These are phyloP conservation scores for Calamus simplicifolius DNA, from an alignment of 176 grass and related monocot species.

Conservation along the genomic window DNA sequence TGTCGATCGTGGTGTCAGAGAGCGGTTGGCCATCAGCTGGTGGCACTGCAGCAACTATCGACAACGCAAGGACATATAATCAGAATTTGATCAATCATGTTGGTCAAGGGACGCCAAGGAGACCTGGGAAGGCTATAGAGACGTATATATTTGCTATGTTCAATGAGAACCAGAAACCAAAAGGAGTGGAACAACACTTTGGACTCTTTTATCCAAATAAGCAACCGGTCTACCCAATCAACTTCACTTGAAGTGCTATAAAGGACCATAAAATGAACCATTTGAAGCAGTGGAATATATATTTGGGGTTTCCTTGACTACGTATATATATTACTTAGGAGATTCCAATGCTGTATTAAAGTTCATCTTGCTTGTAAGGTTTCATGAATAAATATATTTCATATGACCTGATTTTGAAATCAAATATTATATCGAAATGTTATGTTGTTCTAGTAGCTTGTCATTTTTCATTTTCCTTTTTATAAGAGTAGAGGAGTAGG, in stretches of 20 bases:
- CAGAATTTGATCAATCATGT: slow-evolving; percentile 64
- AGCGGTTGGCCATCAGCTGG: slow-evolving; percentile 65
- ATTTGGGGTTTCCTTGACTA: too few relatives aligned
- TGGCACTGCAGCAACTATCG: slow-evolving; percentile 20
- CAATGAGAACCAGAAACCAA: slow-evolving; percentile 50
- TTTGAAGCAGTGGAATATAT: too few relatives aligned
- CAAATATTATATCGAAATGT: too few relatives aligned
- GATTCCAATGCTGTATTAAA: too few relatives aligned
- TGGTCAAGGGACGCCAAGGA: slow-evolving; percentile 44
- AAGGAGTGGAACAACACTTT: slow-evolving; percentile 33
- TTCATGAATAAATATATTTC: too few relatives aligned
- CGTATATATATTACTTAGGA: too few relatives aligned
- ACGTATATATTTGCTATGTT: slow-evolving; percentile 80
- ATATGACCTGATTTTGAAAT: too few relatives aligned
- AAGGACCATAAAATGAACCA: too few relatives aligned
- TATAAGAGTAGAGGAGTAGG: too few relatives aligned
- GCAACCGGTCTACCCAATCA: slow-evolving; percentile 33
- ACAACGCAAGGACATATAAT: slow-evolving; percentile 54
- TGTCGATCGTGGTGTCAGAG: slow-evolving; percentile 52
- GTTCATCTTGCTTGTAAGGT: too few relatives aligned
- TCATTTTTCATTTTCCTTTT: too few relatives aligned
- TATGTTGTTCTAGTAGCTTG: too few relatives aligned
- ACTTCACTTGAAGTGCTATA: slow-evolving; percentile 9
- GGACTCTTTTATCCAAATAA: slow-evolving; percentile 50
- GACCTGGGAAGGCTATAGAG: slow-evolving; percentile 22